A percentile compares a stretch with the other conserved stretches of the same genome.
These are phyloP conservation scores for Clarkia xantiana DNA, from an alignment of 345 rosid genomes.

Conservation along the genomic window DNA sequence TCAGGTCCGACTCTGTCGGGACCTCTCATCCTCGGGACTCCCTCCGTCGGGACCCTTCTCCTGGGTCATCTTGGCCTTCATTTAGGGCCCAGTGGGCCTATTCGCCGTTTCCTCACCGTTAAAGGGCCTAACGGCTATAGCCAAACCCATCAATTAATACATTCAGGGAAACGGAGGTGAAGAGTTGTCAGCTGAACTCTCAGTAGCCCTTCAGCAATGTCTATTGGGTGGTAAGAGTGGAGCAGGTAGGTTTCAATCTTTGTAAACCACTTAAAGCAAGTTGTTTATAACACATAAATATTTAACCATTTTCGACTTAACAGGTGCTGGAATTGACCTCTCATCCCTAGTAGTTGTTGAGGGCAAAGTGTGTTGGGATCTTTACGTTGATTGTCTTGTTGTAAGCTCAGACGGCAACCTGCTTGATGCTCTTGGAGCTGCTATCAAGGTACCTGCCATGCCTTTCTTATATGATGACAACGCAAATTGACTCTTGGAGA, in stretches of 20 bases:
- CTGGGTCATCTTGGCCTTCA: too few species aligned
- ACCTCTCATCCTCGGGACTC: too few species aligned
- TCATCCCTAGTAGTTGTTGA: constrained; percentile 60
- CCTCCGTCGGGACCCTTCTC: too few species aligned
- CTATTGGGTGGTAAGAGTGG: constrained; percentile 88
- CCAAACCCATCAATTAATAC: too few species aligned
- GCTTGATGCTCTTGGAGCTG: constrained; percentile 64
- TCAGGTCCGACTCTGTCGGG: too few species aligned
- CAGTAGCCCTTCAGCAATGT: constrained; percentile 52
- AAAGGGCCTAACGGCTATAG: too few species aligned
- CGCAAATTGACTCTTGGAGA: too few species aligned
- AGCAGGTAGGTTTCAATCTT: constrained; percentile 56
- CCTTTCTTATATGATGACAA: not conserved
- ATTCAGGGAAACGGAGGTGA: constrained; percentile 88
- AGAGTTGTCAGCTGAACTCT: constrained; percentile 74
- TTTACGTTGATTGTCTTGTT: constrained; percentile 73
- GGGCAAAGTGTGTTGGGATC: constrained; percentile 91
- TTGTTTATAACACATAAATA: not conserved
- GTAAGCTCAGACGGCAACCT: constrained; percentile 81
- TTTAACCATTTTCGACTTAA: not conserved
- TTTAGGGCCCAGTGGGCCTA: too few species aligned
- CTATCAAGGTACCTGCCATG: constrained; percentile 46
- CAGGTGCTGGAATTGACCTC: constrained; percentile 78
- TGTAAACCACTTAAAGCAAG: not conserved
- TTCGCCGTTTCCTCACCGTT: too few species aligned